Evolutionary conservation across 2,329 filamentous ascomycete genomes (phyloP).

Genomic region (Monosporascus sp.): DNA sequence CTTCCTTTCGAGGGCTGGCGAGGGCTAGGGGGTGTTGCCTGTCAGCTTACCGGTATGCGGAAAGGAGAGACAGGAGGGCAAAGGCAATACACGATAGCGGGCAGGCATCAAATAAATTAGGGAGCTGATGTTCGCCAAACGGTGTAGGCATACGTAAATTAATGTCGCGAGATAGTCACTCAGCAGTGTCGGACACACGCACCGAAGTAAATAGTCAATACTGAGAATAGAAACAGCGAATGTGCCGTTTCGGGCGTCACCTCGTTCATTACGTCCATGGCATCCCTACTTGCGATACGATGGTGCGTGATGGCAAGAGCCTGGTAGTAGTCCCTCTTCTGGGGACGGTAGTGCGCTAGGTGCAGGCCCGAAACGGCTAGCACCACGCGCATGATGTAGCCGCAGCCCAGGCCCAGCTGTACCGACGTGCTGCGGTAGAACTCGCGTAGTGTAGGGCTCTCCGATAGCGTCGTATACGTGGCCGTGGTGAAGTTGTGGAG

Average conservation of each 20-base stretch:
- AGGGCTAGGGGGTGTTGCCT: constrained; percentile 1
- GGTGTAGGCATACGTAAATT: too few species aligned
- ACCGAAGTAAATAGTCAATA: constrained; percentile 10
- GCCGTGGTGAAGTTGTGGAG: constrained; percentile 35
- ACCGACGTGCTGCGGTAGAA: constrained; percentile 32
- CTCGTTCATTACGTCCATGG: constrained; percentile 5
- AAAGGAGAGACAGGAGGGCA: too few species aligned
- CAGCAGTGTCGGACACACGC: too few species aligned
- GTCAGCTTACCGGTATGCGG: too few species aligned
- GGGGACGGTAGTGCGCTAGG: constrained; percentile 26
- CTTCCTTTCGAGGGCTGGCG: constrained; percentile 8
- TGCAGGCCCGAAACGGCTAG: constrained; percentile 34
- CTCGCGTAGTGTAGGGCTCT: constrained; percentile 24
- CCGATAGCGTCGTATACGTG: constrained; percentile 32
- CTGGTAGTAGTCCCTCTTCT: constrained; percentile 24
- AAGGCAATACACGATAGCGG: too few species aligned
- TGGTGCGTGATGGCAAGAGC: constrained; percentile 29
- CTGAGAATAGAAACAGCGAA: constrained; percentile 11
- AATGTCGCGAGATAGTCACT: too few species aligned
- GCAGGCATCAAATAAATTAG: too few species aligned
- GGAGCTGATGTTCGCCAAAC: too few species aligned
- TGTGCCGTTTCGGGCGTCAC: constrained; percentile 1
- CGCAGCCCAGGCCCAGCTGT: constrained; percentile 30
- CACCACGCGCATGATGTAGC: constrained; percentile 33
- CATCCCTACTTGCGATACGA: constrained; percentile 6